A percentile compares a stretch with the other conserved stretches of the same genome.
phyloP scores from a whole-genome alignment of 768 basidiomycete species.

The Chlorophyllum brunneum region DNA sequence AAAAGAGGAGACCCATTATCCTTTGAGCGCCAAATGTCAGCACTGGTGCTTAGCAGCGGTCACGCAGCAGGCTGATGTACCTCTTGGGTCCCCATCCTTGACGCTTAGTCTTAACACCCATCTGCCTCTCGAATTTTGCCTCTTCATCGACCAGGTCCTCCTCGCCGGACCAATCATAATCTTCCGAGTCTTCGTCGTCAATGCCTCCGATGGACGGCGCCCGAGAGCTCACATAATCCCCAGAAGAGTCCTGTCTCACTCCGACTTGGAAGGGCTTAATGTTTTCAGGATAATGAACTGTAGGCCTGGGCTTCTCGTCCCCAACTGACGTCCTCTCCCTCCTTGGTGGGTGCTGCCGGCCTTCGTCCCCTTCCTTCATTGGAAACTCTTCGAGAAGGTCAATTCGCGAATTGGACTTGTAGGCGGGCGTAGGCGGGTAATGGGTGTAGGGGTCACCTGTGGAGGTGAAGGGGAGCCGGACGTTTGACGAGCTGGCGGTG shows the following conservation, averaged over 20 bases:
- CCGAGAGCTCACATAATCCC: conserved; percentile 25
- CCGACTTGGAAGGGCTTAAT: conserved; percentile 21
- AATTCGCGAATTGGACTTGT: conserved; percentile 15
- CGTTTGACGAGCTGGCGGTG: conserved; percentile 26
- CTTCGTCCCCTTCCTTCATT: conserved; percentile 12
- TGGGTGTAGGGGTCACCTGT: conserved; percentile 8
- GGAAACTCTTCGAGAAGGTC: neutral
- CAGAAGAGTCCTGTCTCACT: conserved; percentile 25
- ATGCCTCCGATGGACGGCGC: conserved; percentile 46
- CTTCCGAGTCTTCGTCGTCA: conserved; percentile 57
- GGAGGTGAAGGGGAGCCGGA: conserved; percentile 22
- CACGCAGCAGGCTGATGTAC: no score
- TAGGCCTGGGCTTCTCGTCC: conserved; percentile 14
- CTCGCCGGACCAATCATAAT: conserved; percentile 79
- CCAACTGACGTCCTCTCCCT: conserved; percentile 18
- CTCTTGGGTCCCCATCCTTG: conserved; percentile 50
- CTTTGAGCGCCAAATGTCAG: conserved; percentile 27
- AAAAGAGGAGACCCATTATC: conserved; percentile 58
- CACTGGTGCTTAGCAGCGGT: no score
- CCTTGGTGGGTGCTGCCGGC: neutral
- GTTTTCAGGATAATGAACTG: conserved; percentile 53
- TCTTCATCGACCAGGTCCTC: conserved; percentile 73
- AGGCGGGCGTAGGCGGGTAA: conserved; percentile 25
- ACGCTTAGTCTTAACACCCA: conserved; percentile 45
- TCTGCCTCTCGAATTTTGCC: conserved; percentile 57